Evolutionary conservation across 768 basidiomycete genomes (phyloP), one percentile per base, ranked within the genome.

Genomic region (Leccinum arenicola): DNA sequence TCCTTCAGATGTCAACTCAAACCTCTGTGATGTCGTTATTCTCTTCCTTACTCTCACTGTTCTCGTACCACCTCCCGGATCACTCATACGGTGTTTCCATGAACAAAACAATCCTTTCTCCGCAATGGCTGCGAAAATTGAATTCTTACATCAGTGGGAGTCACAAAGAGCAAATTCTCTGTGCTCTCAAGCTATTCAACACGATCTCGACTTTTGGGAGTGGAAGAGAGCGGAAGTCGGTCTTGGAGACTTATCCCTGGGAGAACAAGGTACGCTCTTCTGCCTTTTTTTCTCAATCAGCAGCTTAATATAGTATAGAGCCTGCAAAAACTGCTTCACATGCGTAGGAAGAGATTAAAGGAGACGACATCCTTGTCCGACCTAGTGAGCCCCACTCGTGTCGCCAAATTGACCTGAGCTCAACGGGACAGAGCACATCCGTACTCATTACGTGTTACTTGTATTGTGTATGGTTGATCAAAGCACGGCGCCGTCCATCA

Each of bases 201-300:
- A 72, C 75, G 0, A 78, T 92, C 64, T 85, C 87, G 2, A 68
- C 70, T 0, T 92, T 88, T 66, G 86, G 80, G 2, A 81, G 87
- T 23, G 88, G 89, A 17, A 73, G 79, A 23, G 89, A 92, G 61
- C 79, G 82, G 53, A 87, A 82, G 61, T 66, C 76, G 0, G 77
- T 90, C 2, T 70, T 87, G 27, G 91, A 92, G 55, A 77, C 77
- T 0, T 91, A 93, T 71, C 82, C 84, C 6, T 93, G 91, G 91
- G 89, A 90, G 58, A 78, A 80, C 31, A 93, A 91, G 79, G 91
- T 86, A 54, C 2, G 73, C 14, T 9, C 29, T 53, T n/a, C 10
- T 27, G 11, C 58, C 10, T 45, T 3, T 29, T 19, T 17, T 15
- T 19, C 14, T 52, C 50, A 14, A 25, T 61, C 55, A 23, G 56